phyloP scores from a whole-genome alignment of 2,329 filamentous ascomycete species.

The Alternaria gaisen region DNA sequence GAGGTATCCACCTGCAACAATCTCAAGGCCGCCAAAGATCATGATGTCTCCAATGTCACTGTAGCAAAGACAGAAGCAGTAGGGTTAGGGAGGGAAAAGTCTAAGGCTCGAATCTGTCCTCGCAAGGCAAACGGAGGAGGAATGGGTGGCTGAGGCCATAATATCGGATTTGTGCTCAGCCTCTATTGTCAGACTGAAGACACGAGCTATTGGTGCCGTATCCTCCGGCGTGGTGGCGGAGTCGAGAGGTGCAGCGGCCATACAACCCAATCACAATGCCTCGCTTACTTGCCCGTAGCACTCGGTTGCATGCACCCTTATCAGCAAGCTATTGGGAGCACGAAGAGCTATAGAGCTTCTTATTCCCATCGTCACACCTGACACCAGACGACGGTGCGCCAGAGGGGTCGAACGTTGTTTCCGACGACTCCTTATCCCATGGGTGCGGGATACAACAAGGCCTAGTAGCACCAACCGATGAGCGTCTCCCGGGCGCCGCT shows the following conservation, averaged over 20 bases:
- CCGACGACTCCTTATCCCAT: not conserved
- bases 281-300: slow-evolving; percentile 12
- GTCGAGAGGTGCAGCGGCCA: slow-evolving; percentile 20
- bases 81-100: not conserved
- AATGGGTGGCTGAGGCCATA: slow-evolving; percentile 31
- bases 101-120: slow-evolving; percentile 1
- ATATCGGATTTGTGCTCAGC: slow-evolving; percentile 29
- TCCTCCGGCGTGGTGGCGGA: slow-evolving; percentile 36
- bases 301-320: not conserved
- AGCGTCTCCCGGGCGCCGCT: not conserved
- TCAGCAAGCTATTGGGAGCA: not conserved
- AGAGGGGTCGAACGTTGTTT: not conserved
- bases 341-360: not conserved
- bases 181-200: slow-evolving; percentile 30
- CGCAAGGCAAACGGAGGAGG: slow-evolving; percentile 2
- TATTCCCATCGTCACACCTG: not conserved
- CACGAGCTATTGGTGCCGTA: slow-evolving; percentile 31
- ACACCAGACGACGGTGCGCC: not conserved
- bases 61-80: not conserved
- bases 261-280: slow-evolving; percentile 14
- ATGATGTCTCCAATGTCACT: slow-evolving; percentile 34
- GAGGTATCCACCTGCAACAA: slow-evolving; percentile 48
- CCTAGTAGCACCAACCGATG: not conserved
- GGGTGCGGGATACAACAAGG: not conserved
- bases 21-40: slow-evolving; percentile 51